These are phyloP conservation scores for Xylariales sp. DNA, from an alignment of 2,329 filamentous ascomycete genomes.

Conservation along the genomic window DNA sequence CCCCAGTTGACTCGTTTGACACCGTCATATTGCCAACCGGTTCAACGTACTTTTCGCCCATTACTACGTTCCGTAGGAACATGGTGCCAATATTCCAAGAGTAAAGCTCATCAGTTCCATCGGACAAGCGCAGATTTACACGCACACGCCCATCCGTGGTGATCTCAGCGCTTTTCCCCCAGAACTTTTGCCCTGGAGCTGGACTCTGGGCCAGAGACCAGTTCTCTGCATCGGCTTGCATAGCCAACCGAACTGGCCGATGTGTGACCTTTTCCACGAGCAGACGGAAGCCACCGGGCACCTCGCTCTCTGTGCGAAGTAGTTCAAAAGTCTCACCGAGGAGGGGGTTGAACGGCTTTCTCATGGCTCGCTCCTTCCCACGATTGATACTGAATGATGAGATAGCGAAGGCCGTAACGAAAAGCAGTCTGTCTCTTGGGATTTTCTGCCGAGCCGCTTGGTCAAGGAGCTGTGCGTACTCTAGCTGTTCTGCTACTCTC, in stretches of 20 bases:
- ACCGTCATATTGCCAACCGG: constrained; percentile 92
- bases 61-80: constrained; percentile 95
- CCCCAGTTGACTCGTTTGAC: constrained; percentile 83
- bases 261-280: constrained; percentile 97
- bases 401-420: constrained; percentile 90
- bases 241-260: constrained; percentile 89
- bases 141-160: constrained; percentile 90
- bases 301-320: constrained; percentile 81
- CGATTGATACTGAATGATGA: constrained; percentile 85
- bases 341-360: constrained; percentile 97
- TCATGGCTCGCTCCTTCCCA: constrained; percentile 88
- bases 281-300: constrained; percentile 81
- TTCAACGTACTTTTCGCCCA: constrained; percentile 98
- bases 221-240: constrained; percentile 85
- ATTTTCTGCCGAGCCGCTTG: constrained; percentile 73
- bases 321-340: constrained; percentile 96
- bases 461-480: constrained; percentile 89
- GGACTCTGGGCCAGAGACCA: constrained; percentile 93
- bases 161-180: constrained; percentile 96
- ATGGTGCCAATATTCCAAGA: constrained; percentile 90
- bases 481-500: constrained; percentile 87
- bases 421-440: constrained; percentile 77
- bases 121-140: constrained; percentile 73
- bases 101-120: constrained; percentile 82
- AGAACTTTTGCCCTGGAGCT: constrained; percentile 94